These are phyloP conservation scores for Xanthoconium separans DNA, from an alignment of 1,284 basidiomycete species.

Conservation along the genomic window DNA sequence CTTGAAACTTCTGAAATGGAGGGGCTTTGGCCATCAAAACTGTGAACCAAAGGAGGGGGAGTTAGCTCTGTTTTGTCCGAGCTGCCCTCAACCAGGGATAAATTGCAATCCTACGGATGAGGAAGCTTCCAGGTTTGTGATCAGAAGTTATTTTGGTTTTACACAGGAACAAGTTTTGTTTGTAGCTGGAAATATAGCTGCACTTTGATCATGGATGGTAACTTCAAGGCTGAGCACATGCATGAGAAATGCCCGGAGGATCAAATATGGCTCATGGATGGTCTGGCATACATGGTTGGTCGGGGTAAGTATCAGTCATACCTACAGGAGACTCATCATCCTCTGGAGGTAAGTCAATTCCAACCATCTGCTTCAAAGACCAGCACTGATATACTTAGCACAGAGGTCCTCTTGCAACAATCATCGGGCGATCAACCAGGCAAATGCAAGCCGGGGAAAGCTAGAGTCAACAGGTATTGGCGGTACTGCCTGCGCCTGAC, in stretches of 20 bases:
- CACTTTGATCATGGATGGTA: too few relatives aligned
- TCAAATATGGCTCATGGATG: too few relatives aligned
- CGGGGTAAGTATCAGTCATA: too few relatives aligned
- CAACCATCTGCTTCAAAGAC: too few relatives aligned
- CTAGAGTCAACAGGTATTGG: background rate
- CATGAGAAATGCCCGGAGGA: too few relatives aligned
- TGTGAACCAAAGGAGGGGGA: background rate
- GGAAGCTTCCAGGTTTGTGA: too few relatives aligned
- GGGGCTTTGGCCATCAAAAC: background rate
- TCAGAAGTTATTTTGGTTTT: background rate
- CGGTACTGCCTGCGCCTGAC: background rate
- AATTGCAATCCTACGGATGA: background rate
- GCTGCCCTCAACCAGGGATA: slow-evolving; percentile 15
- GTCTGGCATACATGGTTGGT: too few relatives aligned
- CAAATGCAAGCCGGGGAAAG: background rate
- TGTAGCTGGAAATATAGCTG: background rate
- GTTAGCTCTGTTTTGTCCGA: slow-evolving; percentile 12
- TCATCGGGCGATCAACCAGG: background rate
- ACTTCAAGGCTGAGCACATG: too few relatives aligned
- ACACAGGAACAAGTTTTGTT: background rate
- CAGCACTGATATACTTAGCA: too few relatives aligned
- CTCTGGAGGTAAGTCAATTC: too few relatives aligned
- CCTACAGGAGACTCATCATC: too few relatives aligned
- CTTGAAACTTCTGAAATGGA: slow-evolving; percentile 6
- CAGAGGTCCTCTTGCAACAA: background rate